Conservation (phyloP, 1,284 basidiomycete genomes). For the Leccinum cinnamomeum region DNA sequence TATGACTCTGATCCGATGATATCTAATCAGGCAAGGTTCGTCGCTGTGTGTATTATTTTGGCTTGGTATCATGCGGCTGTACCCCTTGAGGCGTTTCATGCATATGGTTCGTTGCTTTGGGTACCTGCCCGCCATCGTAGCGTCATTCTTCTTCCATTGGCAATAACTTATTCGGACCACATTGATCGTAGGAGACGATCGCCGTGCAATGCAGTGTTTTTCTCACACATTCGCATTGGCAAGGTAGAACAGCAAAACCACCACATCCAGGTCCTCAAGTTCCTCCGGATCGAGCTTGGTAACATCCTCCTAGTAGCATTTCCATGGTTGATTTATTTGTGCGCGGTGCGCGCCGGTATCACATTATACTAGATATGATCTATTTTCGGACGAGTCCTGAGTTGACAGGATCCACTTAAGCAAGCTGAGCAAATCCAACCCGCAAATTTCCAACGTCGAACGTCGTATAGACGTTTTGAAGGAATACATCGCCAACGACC, state of each 20-base stretch:
- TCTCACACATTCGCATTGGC: background rate
- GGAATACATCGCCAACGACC: constrained; percentile 21
- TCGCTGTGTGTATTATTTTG: no score
- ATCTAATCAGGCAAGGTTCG: no score
- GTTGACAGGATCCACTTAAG: constrained; percentile 1
- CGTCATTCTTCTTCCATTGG: background rate
- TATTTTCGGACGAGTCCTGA: background rate
- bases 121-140: background rate
- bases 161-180: background rate
- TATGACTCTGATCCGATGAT: background rate
- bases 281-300: background rate
- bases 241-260: background rate
- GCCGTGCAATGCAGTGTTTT: background rate
- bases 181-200: background rate
- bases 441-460: constrained; percentile 17
- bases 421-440: constrained; percentile 28
- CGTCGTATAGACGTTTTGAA: constrained; percentile 22
- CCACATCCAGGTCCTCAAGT: background rate
- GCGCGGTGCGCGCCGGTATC: background rate
- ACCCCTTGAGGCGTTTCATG: background rate
- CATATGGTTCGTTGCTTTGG: background rate
- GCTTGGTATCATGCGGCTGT: no score
- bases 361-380: background rate
- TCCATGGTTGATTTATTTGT: background rate
- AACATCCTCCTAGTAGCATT: background rate